These are phyloP conservation scores for Mycena alexandri DNA, from an alignment of 768 basidiomycete genomes.

Conservation along the genomic window DNA sequence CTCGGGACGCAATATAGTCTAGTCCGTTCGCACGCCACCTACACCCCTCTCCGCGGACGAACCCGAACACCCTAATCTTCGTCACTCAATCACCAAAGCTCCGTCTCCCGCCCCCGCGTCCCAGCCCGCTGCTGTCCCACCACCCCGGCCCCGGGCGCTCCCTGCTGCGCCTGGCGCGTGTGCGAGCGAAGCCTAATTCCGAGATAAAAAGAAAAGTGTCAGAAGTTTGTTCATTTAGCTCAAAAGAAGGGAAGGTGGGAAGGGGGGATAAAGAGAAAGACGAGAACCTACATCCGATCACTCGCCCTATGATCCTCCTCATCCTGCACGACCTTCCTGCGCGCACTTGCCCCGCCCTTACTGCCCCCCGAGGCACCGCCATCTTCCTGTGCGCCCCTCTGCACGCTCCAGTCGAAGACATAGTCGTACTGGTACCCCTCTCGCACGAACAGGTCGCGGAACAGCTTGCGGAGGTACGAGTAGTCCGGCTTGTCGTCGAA, in stretches of 20 bases:
- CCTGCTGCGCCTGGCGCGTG: slow-evolving; percentile 84
- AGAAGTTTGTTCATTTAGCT: slow-evolving; percentile 21
- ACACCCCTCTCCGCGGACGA: slow-evolving; percentile 48
- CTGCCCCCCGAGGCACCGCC: slow-evolving; percentile 71
- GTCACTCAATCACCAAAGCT: slow-evolving; percentile 65
- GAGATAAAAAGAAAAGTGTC: slow-evolving; percentile 31
- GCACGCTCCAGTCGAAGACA: slow-evolving; percentile 98
- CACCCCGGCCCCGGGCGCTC: slow-evolving; percentile 62
- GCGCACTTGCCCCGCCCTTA: slow-evolving; percentile 72
- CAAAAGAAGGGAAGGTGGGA: slow-evolving; percentile 30
- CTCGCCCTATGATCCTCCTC: slow-evolving; percentile 87
- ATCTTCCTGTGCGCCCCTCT: slow-evolving; percentile 78
- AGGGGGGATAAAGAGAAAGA: slow-evolving; percentile 3
- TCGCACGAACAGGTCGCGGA: slow-evolving; percentile 97
- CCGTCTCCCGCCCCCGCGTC: slow-evolving; percentile 59
- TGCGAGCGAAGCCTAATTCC: slow-evolving; percentile 83
- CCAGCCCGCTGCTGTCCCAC: slow-evolving; percentile 60
- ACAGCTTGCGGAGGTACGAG: slow-evolving; percentile 98
- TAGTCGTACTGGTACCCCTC: slow-evolving; percentile 99
- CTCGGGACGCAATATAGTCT: slow-evolving; percentile 56
- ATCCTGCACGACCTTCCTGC: slow-evolving; percentile 87
- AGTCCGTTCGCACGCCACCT: not conserved
- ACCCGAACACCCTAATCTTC: slow-evolving; percentile 8
- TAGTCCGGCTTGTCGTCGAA: slow-evolving; percentile 99
- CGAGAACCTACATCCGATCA: slow-evolving; percentile 81